A percentile compares a stretch with the other conserved stretches of the same genome.
Evolutionary conservation across 208 protist species (phyloP).

Genomic region (Tritrichomonas foetus): DNA sequence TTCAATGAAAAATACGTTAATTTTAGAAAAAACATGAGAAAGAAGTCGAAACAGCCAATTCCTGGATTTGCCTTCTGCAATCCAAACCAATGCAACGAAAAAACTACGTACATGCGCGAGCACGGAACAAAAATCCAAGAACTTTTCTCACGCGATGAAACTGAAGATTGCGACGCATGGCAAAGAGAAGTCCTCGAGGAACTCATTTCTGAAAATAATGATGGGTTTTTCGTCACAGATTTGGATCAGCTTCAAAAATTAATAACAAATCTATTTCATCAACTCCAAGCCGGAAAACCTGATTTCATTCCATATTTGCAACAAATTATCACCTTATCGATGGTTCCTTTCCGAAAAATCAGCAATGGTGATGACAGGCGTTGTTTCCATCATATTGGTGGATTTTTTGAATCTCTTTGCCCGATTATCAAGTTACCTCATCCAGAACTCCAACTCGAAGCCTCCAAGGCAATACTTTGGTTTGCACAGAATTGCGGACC

Average conservation of each 20-base stretch:
- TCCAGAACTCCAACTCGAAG: neutral
- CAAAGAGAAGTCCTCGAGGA: constrained; percentile 17
- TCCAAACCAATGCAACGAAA: neutral
- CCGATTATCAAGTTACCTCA: neutral
- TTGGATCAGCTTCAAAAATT: constrained; percentile 17
- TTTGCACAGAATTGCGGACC: constrained; percentile 26
- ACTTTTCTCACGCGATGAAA: neutral
- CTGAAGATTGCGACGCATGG: neutral
- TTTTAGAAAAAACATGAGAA: neutral
- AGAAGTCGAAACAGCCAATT: neutral
- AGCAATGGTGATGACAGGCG: constrained; percentile 13
- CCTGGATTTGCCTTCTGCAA: constrained; percentile 29
- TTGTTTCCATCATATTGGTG: neutral
- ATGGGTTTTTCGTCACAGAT: constrained; percentile 33
- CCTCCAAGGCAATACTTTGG: neutral
- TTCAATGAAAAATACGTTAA: too few species aligned
- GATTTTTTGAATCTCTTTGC: neutral
- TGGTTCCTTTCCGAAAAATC: constrained; percentile 16
- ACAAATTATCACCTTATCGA: constrained; percentile 11
- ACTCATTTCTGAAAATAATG: constrained; percentile 4
- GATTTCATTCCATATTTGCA: neutral
- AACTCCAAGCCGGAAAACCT: neutral
- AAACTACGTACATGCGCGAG: neutral
- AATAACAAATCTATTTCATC: neutral
- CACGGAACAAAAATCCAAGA: neutral